Conservation (phyloP, 306 rosid genomes). For the Ormosia semicastrata region DNA sequence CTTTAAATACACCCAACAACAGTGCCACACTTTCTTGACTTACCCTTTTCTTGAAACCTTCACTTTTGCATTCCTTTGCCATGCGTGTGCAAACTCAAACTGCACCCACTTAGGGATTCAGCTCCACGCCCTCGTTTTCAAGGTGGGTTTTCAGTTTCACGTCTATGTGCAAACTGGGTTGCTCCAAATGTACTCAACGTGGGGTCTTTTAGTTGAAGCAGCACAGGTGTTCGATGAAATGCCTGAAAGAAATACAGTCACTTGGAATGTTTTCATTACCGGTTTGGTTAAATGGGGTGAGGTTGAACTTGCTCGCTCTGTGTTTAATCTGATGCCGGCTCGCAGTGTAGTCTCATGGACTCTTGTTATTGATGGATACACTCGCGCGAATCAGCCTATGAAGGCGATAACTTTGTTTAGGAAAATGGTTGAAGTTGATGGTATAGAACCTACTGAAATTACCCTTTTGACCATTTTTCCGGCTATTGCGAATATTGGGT, state of each 20-base stretch:
- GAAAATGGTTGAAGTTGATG: constrained; percentile 50
- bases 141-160: constrained; percentile 62
- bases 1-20: constrained; percentile 17
- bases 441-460: constrained; percentile 55
- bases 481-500: constrained; percentile 57
- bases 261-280: constrained; percentile 70
- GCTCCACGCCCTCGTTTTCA: constrained; percentile 56
- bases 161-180: constrained; percentile 64
- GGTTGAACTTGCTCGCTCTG: constrained; percentile 47
- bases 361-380: constrained; percentile 58
- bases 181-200: constrained; percentile 40
- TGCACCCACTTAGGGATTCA: constrained; percentile 39
- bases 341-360: constrained; percentile 76
- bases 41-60: constrained; percentile 48
- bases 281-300: constrained; percentile 64
- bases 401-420: constrained; percentile 55
- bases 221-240: constrained; percentile 52
- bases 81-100: constrained; percentile 45
- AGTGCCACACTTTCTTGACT: constrained; percentile 7
- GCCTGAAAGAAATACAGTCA: constrained; percentile 49
- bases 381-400: constrained; percentile 43
- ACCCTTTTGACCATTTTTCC: constrained; percentile 66
- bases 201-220: constrained; percentile 51
- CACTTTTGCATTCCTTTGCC: constrained; percentile 55
- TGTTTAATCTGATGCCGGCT: constrained; percentile 53